These are phyloP conservation scores for Pseudotulostoma volvatum DNA, from an alignment of 495 filamentous ascomycete species.

Conservation along the genomic window DNA sequence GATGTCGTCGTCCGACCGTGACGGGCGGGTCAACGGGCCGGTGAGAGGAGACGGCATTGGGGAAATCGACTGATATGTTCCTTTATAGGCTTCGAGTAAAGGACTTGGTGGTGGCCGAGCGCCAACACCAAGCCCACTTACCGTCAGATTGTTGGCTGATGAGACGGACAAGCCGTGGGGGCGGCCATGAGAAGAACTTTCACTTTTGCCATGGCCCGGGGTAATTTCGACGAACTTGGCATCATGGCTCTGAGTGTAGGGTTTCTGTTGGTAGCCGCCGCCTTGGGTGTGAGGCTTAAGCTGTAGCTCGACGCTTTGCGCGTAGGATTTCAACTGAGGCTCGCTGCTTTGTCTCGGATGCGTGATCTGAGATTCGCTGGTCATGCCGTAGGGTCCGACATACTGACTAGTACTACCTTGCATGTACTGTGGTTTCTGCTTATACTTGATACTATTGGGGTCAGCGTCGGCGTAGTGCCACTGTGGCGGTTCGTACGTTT, in stretches of 20 bases:
- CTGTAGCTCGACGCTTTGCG: constrained; percentile 11
- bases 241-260: constrained; percentile 14
- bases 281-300: constrained; percentile 7
- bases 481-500: constrained; percentile 16
- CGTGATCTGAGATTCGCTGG: constrained; percentile 7
- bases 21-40: constrained; percentile 24
- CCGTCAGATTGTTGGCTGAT: constrained; percentile 20
- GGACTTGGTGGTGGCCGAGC: constrained; percentile 56
- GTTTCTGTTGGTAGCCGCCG: constrained; percentile 8
- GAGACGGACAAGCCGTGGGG: constrained; percentile 25
- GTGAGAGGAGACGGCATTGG: constrained; percentile 75
- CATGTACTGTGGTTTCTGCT: constrained; percentile 20
- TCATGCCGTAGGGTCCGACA: constrained; percentile 7
- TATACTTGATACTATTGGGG: constrained; percentile 27
- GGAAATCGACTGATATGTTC: constrained; percentile 88
- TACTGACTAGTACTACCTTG: neutral
- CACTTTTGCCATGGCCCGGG: constrained; percentile 14
- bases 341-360: constrained; percentile 7
- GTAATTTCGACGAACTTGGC: constrained; percentile 29
- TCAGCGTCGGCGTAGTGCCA: constrained; percentile 31
- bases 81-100: constrained; percentile 79
- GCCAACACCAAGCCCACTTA: constrained; percentile 8
- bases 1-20: constrained; percentile 31
- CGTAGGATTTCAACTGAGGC: constrained; percentile 4
- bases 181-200: constrained; percentile 15